Evolutionary conservation across 2,329 filamentous ascomycete genomes (phyloP).

Genomic region (Metarhizium album): DNA sequence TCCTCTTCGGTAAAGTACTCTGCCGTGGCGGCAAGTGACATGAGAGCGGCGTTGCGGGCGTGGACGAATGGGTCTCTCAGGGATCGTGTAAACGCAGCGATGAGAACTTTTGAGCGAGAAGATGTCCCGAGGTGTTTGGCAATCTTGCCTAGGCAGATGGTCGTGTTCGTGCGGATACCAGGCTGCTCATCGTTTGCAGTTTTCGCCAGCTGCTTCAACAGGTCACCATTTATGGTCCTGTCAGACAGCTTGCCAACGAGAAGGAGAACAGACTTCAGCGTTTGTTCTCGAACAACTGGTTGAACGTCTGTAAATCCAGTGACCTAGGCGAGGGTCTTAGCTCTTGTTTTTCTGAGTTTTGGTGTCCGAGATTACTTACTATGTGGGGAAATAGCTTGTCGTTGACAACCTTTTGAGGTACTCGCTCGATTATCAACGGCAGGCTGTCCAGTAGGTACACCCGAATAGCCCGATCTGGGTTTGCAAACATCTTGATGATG

Average conservation of each 20-base stretch:
- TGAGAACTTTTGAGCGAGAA: constrained; percentile 78
- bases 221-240: constrained; percentile 83
- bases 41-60: constrained; percentile 76
- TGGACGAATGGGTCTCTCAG: constrained; percentile 91
- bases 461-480: constrained; percentile 82
- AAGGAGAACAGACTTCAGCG: constrained; percentile 82
- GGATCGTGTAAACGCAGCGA: constrained; percentile 83
- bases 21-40: constrained; percentile 74
- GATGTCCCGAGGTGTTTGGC: constrained; percentile 73
- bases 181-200: constrained; percentile 97
- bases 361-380: constrained; percentile 33
- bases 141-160: constrained; percentile 93
- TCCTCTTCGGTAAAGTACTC: constrained; percentile 88
- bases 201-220: constrained; percentile 83
- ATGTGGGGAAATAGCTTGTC: constrained; percentile 96
- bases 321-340: constrained; percentile 40
- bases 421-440: constrained; percentile 79
- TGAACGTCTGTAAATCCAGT: constrained; percentile 89
- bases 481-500: constrained; percentile 76
- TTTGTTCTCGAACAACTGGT: constrained; percentile 88
- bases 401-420: constrained; percentile 81
- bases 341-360: background rate
- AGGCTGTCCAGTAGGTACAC: constrained; percentile 86
- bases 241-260: constrained; percentile 86
- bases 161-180: constrained; percentile 94